phyloP scores from a whole-genome alignment of 768 basidiomycete genomes.

The Tylopilus balloui region DNA sequence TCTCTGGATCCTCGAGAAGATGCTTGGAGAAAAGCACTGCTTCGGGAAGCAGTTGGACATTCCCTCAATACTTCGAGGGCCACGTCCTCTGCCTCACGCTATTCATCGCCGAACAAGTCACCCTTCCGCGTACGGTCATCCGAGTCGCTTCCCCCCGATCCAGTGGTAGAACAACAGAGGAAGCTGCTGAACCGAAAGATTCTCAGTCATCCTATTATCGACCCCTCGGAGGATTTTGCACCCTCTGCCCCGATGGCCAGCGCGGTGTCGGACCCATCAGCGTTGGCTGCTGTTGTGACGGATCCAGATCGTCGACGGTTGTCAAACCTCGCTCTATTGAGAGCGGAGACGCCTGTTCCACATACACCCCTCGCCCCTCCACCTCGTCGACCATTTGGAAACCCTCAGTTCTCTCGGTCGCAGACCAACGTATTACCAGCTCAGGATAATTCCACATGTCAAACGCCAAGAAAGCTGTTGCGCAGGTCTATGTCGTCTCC shows the following conservation, averaged over 20 bases:
- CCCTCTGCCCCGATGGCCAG: slow-evolving; percentile 18
- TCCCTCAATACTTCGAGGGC: slow-evolving; percentile 61
- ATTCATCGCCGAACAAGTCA: slow-evolving; percentile 37
- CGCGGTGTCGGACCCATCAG: slow-evolving; percentile 5
- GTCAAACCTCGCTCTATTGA: slow-evolving; percentile 45
- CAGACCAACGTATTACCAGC: slow-evolving; percentile 45
- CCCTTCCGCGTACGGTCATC: slow-evolving; percentile 20
- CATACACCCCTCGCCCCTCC: slow-evolving; percentile 64
- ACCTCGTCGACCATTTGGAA: slow-evolving; percentile 45
- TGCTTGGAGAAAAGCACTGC: slow-evolving; percentile 70
- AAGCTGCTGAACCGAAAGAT: slow-evolving; percentile 41
- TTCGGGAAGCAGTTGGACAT: slow-evolving; percentile 75
- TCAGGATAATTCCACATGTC: slow-evolving; percentile 1
- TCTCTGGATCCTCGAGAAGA: slow-evolving; percentile 53
- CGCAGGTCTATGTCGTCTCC: slow-evolving; percentile 55
- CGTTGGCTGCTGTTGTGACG: slow-evolving; percentile 15
- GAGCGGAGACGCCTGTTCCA: slow-evolving; percentile 64
- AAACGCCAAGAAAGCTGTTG: slow-evolving; percentile 26
- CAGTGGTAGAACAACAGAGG: slow-evolving; percentile 22
- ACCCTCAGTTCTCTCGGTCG: slow-evolving; percentile 49
- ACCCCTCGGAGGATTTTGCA: slow-evolving; percentile 30
- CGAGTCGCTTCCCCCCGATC: slow-evolving; percentile 20
- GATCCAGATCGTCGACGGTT: slow-evolving; percentile 34
- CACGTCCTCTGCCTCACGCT: slow-evolving; percentile 31
- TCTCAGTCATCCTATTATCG: slow-evolving; percentile 37